Conservation (phyloP, 2,329 filamentous ascomycete genomes). For the Pyricularia sp. region DNA sequence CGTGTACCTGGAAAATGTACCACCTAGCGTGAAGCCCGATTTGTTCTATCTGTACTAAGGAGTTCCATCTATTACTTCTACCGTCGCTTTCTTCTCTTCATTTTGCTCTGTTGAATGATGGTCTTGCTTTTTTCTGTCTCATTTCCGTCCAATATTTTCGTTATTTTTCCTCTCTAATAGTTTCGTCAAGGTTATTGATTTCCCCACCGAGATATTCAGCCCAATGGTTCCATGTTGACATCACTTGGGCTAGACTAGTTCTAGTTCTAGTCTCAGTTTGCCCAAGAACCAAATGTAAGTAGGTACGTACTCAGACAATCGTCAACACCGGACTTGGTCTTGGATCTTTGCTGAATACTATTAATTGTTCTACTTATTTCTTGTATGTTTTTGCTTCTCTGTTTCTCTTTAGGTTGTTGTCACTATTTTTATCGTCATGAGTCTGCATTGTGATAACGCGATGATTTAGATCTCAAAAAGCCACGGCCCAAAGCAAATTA, state of each 20-base stretch:
- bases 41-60: background rate
- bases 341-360: no score
- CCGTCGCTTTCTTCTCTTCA: background rate
- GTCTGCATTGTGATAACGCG: background rate
- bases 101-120: background rate
- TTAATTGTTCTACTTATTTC: background rate
- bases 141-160: background rate
- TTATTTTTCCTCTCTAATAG: background rate
- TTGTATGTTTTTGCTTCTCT: background rate
- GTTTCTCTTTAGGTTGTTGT: background rate
- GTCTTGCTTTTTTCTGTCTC: background rate
- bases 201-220: background rate
- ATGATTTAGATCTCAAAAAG: background rate
- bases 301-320: background rate
- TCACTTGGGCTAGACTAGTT: background rate
- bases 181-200: background rate
- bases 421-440: background rate
- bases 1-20: background rate
- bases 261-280: background rate
- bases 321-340: background rate
- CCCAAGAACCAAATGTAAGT: background rate
- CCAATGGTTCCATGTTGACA: background rate
- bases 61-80: background rate
- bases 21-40: background rate
- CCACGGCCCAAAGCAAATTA: background rate